Evolutionary conservation across 1,284 basidiomycete genomes (phyloP).

Genomic region (Sanghuangporus baumii): DNA sequence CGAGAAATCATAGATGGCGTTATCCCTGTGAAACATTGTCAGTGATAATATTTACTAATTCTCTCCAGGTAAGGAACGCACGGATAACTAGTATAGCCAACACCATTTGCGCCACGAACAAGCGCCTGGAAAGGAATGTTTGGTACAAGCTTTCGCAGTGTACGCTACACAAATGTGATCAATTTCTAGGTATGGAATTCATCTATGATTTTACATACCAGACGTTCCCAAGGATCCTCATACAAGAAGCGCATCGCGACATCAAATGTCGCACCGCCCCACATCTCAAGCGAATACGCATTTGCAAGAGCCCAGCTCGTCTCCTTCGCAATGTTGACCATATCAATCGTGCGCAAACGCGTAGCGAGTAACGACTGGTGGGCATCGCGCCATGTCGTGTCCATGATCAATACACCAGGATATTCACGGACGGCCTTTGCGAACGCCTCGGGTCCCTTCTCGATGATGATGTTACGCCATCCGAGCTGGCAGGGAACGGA

Average conservation of each 20-base stretch:
- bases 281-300: slow-evolving; percentile 97
- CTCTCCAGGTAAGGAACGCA: slow-evolving; percentile 33
- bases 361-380: slow-evolving; percentile 98
- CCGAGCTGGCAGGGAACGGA: slow-evolving; percentile 81
- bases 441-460: slow-evolving; percentile 97
- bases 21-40: slow-evolving; percentile 60
- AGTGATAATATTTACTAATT: slow-evolving; percentile 1
- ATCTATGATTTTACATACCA: slow-evolving; percentile 46
- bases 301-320: slow-evolving; percentile 94
- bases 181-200: no score
- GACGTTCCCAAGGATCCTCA: slow-evolving; percentile 98
- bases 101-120: slow-evolving; percentile 98
- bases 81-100: slow-evolving; percentile 99
- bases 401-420: slow-evolving; percentile 93
- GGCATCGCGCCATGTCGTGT: slow-evolving; percentile 99
- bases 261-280: slow-evolving; percentile 99
- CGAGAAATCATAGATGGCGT: slow-evolving; percentile 98
- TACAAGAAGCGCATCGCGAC: slow-evolving; percentile 99
- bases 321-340: slow-evolving; percentile 98
- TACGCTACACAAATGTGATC: slow-evolving; percentile 41
- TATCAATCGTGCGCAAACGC: slow-evolving; percentile 93
- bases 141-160: slow-evolving; percentile 92
- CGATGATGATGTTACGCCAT: slow-evolving; percentile 99
- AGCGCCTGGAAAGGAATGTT: slow-evolving; percentile 99
- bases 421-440: slow-evolving; percentile 97